phyloP scores from a whole-genome alignment of 1,139 yeast species.

The Hanseniaspora uvarum region DNA sequence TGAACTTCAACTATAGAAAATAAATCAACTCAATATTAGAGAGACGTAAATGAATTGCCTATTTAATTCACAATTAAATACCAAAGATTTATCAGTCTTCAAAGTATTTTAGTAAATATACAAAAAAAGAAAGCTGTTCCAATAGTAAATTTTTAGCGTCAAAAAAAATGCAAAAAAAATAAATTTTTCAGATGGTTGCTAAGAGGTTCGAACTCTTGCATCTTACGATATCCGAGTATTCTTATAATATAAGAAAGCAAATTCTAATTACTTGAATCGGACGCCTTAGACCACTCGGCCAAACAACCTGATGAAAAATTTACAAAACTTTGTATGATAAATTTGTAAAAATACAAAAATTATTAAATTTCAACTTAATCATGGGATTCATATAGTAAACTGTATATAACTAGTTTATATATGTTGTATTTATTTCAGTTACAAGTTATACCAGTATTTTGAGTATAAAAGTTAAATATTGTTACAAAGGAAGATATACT shows the following conservation, averaged over 20 bases:
- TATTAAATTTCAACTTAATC: neutral
- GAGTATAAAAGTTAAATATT: no score
- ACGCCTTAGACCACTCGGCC: conserved; percentile 19
- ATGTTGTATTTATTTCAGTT: no score
- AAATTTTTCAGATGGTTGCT: conserved; percentile 13
- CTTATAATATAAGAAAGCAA: conserved; percentile 13
- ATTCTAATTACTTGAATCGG: conserved; percentile 18
- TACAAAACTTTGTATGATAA: neutral
- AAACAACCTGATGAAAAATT: conserved; percentile 10
- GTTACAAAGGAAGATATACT: no score
- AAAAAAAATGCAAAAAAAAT: neutral
- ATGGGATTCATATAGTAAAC: no score
- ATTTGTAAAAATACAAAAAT: neutral
- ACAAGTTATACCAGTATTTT: no score
- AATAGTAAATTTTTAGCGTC: no score
- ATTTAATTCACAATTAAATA: no score
- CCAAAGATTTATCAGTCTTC: neutral
- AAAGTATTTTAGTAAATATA: neutral
- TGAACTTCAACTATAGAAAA: no score
- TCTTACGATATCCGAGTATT: conserved; percentile 18
- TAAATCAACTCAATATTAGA: no score
- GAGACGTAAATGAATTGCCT: no score
- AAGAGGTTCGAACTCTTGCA: conserved; percentile 18
- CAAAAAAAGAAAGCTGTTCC: neutral
- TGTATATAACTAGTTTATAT: no score